Evolutionary conservation across 768 basidiomycete genomes (phyloP).

Genomic region (Butyriboletus loyo): DNA sequence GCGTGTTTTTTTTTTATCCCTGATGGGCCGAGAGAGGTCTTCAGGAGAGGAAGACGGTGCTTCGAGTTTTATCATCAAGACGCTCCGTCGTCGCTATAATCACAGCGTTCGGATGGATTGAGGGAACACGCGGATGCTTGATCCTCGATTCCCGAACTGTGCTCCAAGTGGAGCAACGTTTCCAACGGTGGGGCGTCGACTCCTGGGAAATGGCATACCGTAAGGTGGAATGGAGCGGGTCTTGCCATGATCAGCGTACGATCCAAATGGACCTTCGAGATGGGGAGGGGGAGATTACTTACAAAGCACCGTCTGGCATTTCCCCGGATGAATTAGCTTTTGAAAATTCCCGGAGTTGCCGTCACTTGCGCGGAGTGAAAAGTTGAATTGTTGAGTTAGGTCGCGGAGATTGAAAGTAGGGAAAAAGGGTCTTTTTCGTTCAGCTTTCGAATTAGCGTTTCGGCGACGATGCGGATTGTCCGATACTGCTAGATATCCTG

Average conservation of each 20-base stretch:
- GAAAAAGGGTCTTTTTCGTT: no score
- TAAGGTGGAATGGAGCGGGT: slow-evolving; percentile 4
- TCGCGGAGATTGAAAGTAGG: slow-evolving; percentile 27
- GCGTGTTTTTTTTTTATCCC: neutral
- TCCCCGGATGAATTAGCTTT: no score
- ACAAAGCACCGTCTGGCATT: no score
- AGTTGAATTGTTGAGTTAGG: neutral
- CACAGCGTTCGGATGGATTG: neutral
- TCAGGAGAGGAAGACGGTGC: neutral
- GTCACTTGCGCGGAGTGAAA: slow-evolving; percentile 12
- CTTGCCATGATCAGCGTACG: neutral
- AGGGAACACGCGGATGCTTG: neutral
- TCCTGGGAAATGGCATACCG: slow-evolving; percentile 13
- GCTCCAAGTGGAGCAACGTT: neutral
- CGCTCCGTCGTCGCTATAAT: neutral
- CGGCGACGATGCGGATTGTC: slow-evolving; percentile 34
- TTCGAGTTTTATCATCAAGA: neutral
- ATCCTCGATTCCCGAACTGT: neutral
- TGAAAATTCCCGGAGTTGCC: neutral
- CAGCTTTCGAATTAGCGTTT: neutral
- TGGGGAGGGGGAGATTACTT: no score
- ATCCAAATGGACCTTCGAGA: neutral
- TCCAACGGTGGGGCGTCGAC: neutral
- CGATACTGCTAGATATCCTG: slow-evolving; percentile 52
- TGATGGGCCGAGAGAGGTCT: neutral